A percentile compares a stretch with the other conserved stretches of the same genome.
Evolutionary conservation across 2,329 filamentous ascomycete genomes (phyloP).

Genomic region (Botrytis deweyae): DNA sequence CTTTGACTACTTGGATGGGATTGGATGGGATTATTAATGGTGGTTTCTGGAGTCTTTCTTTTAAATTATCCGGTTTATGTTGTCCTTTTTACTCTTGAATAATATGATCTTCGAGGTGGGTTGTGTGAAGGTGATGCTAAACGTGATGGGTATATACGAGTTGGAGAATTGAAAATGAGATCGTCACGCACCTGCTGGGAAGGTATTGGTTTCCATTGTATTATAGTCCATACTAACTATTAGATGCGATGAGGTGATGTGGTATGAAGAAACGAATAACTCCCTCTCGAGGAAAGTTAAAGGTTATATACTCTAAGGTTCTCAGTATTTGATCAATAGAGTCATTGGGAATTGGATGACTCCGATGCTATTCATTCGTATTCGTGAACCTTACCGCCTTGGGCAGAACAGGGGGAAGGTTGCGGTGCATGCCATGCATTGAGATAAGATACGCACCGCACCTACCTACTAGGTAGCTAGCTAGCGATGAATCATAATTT

Average conservation of each 20-base stretch:
- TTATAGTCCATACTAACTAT: background rate
- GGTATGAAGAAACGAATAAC: background rate
- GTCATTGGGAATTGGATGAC: background rate
- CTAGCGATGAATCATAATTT: background rate
- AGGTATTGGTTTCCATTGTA: constrained; percentile 6
- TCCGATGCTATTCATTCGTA: background rate
- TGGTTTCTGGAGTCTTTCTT: background rate
- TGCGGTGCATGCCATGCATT: background rate
- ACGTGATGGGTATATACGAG: background rate
- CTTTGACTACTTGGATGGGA: background rate
- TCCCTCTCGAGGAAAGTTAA: background rate
- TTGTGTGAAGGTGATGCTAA: background rate
- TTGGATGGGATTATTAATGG: background rate
- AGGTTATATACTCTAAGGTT: background rate
- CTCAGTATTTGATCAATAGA: background rate
- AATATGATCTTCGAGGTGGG: background rate
- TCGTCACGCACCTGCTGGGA: constrained; percentile 14
- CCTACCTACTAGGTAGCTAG: background rate
- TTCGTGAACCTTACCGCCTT: background rate
- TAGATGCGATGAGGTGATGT: background rate
- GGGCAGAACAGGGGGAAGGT: background rate
- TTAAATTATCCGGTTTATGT: background rate
- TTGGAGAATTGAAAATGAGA: background rate
- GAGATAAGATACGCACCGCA: background rate
- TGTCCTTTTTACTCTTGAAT: background rate